These are phyloP conservation scores for Harringtonia lauricola DNA, from an alignment of 2,329 filamentous ascomycete species.

Conservation along the genomic window DNA sequence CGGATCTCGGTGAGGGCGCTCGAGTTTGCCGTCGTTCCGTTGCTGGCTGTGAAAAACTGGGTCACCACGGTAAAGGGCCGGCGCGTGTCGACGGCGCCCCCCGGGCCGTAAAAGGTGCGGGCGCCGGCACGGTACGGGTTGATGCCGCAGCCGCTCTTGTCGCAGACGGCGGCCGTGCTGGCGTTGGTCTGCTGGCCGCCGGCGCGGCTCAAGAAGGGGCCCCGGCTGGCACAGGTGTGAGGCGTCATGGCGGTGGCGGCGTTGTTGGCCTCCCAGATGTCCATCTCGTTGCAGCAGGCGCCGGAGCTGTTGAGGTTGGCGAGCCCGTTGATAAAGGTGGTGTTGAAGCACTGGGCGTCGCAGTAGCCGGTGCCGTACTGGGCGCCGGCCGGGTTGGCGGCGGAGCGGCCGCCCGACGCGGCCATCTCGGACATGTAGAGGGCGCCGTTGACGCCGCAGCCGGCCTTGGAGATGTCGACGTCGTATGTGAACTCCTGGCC, in stretches of 20 bases:
- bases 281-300: constrained; percentile 33
- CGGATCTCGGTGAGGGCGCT: constrained; percentile 31
- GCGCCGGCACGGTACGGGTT: constrained; percentile 22
- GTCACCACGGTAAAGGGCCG: constrained; percentile 30
- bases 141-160: constrained; percentile 21
- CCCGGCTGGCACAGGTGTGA: constrained; percentile 27
- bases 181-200: constrained; percentile 15
- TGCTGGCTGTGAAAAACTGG: constrained; percentile 28
- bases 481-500: constrained; percentile 52
- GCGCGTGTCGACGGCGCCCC: constrained; percentile 16
- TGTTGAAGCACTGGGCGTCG: constrained; percentile 38
- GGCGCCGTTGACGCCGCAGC: constrained; percentile 53
- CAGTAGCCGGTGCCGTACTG: constrained; percentile 48
- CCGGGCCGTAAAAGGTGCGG: constrained; percentile 15
- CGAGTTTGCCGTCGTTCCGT: constrained; percentile 9
- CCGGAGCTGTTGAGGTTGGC: constrained; percentile 27
- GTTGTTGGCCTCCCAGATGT: constrained; percentile 33
- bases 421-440: constrained; percentile 53
- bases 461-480: constrained; percentile 50
- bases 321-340: constrained; percentile 17
- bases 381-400: constrained; percentile 40
- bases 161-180: constrained; percentile 17
- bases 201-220: constrained; percentile 23
- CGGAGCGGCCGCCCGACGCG: constrained; percentile 41
- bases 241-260: constrained; percentile 26